These are phyloP conservation scores for Malassezia globosa DNA, from an alignment of 1,284 basidiomycete species.

Conservation along the genomic window DNA sequence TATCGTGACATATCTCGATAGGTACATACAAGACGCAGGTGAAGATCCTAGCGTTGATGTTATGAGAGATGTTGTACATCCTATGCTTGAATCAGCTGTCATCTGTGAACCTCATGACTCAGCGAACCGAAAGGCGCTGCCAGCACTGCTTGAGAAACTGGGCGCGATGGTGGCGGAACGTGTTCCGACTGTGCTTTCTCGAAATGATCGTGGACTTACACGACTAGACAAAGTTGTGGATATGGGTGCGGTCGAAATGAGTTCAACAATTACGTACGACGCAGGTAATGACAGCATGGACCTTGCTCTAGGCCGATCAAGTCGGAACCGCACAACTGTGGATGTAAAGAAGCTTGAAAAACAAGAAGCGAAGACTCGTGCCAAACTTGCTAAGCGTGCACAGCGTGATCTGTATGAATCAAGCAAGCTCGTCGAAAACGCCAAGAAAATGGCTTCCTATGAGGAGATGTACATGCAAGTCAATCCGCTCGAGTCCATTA, in stretches of 20 bases:
- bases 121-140: constrained; percentile 22
- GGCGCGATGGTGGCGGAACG: constrained; percentile 32
- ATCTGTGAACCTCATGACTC: constrained; percentile 26
- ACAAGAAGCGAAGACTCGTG: constrained; percentile 93
- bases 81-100: constrained; percentile 42
- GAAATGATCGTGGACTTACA: constrained; percentile 30
- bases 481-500: constrained; percentile 78
- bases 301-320: constrained; percentile 84
- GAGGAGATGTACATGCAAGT: constrained; percentile 99
- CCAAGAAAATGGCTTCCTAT: constrained; percentile 83
- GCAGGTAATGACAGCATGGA: constrained; percentile 47
- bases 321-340: constrained; percentile 87
- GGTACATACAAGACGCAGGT: constrained; percentile 79
- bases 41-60: constrained; percentile 36
- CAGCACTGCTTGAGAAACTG: constrained; percentile 27
- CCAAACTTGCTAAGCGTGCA: constrained; percentile 91
- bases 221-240: constrained; percentile 81
- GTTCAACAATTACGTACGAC: constrained; percentile 34
- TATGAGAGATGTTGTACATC: constrained; percentile 32
- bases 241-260: constrained; percentile 63
- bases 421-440: constrained; percentile 82
- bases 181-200: constrained; percentile 17
- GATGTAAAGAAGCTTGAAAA: constrained; percentile 97
- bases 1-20: constrained; percentile 81
- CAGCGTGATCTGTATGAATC: constrained; percentile 77